Conservation (phyloP, 768 basidiomycete species). For the Xanthoconium stramineum region DNA sequence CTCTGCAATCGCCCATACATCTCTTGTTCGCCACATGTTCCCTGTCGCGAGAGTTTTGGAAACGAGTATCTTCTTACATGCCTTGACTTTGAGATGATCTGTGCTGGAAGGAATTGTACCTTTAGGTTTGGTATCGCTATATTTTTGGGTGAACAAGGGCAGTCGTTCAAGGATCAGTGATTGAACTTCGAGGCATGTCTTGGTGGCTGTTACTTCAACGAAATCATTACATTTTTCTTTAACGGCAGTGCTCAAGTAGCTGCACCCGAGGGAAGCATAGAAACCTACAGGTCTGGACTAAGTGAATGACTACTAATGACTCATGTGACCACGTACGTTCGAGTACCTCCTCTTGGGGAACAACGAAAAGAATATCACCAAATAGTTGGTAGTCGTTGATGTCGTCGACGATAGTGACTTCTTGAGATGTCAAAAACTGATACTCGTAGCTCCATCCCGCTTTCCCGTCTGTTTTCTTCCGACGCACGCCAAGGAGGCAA, state of each 20-base stretch:
- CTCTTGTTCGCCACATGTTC: conserved; percentile 45
- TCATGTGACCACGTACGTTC: conserved; percentile 49
- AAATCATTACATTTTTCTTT: conserved; percentile 65
- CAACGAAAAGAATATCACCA: conserved; percentile 63
- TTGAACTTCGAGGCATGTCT: conserved; percentile 47
- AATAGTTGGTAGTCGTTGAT: conserved; percentile 72
- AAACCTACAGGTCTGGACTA: conserved; percentile 45
- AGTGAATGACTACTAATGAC: not conserved
- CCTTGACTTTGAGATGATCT: conserved; percentile 61
- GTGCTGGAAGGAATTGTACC: conserved; percentile 52
- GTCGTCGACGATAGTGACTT: conserved; percentile 81
- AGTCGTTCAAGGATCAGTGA: conserved; percentile 70
- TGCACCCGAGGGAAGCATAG: conserved; percentile 72
- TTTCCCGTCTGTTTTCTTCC: conserved; percentile 47
- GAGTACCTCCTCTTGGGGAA: conserved; percentile 81
- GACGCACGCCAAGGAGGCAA: conserved; percentile 67
- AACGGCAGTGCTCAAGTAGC: conserved; percentile 65
- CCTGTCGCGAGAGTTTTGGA: conserved; percentile 55
- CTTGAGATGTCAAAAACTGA: conserved; percentile 58
- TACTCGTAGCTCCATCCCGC: conserved; percentile 67
- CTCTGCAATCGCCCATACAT: conserved; percentile 64
- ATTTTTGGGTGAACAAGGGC: conserved; percentile 85
- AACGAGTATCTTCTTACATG: conserved; percentile 58
- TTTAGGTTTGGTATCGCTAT: conserved; percentile 54
- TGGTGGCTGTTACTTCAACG: conserved; percentile 43